Conservation (phyloP, 495 filamentous ascomycete genomes). For the Haplographium delicatum region DNA sequence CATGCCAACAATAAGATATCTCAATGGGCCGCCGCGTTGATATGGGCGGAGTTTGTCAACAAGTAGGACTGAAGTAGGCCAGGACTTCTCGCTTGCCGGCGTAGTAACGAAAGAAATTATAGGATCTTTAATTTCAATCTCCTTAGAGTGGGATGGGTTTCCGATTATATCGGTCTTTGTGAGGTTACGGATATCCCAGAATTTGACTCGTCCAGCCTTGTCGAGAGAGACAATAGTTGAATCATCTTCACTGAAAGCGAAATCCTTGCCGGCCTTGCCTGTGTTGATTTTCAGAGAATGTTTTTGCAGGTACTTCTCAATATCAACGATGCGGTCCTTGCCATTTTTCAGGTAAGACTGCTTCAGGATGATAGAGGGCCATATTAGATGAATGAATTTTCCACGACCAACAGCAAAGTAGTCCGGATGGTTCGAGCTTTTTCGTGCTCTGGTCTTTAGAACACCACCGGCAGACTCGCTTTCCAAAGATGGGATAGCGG, state of each 20-base stretch:
- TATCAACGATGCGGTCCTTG: conserved; percentile 69
- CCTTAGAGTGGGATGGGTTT: conserved; percentile 10
- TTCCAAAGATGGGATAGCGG: conserved; percentile 67
- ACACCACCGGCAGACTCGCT: conserved; percentile 81
- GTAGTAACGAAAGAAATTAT: conserved; percentile 74
- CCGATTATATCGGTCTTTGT: conserved; percentile 48
- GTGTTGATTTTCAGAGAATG: conserved; percentile 87
- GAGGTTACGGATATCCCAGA: conserved; percentile 90
- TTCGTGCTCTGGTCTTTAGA: conserved; percentile 90
- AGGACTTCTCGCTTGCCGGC: conserved; percentile 76
- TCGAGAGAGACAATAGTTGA: conserved; percentile 90
- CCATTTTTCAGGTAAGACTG: conserved; percentile 65
- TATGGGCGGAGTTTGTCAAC: conserved; percentile 92
- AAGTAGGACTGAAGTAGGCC: conserved; percentile 93
- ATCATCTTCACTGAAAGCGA: conserved; percentile 95
- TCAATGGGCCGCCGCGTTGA: conserved; percentile 73
- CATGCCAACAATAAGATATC: conserved; percentile 95
- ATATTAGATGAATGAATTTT: conserved; percentile 90
- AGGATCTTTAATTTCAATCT: conserved; percentile 68
- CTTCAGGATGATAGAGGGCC: conserved; percentile 68
- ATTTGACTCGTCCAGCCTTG: conserved; percentile 88
- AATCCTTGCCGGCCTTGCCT: conserved; percentile 97
- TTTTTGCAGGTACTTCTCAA: conserved; percentile 78
- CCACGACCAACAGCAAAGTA: conserved; percentile 94
- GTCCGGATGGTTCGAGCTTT: conserved; percentile 79